A percentile compares a stretch with the other conserved stretches of the same genome.
Conservation (phyloP, 2,329 filamentous ascomycete genomes). For the Colletotrichum theobromicola region DNA sequence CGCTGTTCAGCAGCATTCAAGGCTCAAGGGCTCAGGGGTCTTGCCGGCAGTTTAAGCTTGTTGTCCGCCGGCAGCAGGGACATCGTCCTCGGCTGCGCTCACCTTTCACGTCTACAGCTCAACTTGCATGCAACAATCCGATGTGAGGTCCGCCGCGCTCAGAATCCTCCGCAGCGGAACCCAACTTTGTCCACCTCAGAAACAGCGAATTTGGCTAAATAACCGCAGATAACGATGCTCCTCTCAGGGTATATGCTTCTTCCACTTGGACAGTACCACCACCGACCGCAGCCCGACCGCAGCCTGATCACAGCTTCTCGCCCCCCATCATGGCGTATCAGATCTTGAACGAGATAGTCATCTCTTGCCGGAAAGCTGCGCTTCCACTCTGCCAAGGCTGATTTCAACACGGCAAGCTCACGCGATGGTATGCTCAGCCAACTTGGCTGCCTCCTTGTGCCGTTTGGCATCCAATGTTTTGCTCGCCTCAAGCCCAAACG, state of each 20-base stretch:
- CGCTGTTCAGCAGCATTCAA: neutral
- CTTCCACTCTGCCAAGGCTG: conserved; percentile 4
- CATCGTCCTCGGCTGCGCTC: neutral
- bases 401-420: neutral
- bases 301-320: neutral
- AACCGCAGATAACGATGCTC: neutral
- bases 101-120: neutral
- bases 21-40: neutral
- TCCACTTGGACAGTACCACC: neutral
- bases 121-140: neutral
- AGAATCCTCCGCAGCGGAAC: neutral
- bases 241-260: neutral
- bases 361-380: conserved; percentile 1
- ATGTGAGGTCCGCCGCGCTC: conserved; percentile 1
- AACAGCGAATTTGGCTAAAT: neutral
- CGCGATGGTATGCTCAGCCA: neutral
- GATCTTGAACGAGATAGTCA: neutral
- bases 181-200: neutral
- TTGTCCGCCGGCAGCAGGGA: neutral
- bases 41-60: conserved; percentile 13
- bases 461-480: neutral
- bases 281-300: no score
- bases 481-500: neutral
- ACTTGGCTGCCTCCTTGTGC: neutral
- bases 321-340: neutral